phyloP scores from a whole-genome alignment of 2,329 filamentous ascomycete species.

The Ascosphaera apis region DNA sequence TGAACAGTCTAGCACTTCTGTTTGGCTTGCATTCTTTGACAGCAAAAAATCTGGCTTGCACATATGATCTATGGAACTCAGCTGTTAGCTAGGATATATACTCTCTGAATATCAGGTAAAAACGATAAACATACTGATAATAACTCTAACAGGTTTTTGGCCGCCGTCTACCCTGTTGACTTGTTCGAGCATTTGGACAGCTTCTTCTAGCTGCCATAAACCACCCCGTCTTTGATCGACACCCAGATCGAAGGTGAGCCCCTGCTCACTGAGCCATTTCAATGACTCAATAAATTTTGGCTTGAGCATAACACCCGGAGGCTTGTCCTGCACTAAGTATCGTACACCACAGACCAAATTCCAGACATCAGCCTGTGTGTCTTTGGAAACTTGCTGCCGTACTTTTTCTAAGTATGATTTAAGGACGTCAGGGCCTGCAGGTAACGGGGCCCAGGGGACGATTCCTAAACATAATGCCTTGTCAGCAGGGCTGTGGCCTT shows the following conservation, averaged over 20 bases:
- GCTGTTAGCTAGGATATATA: slow-evolving; percentile 6
- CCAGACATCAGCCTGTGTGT: slow-evolving; percentile 31
- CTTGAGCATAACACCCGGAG: slow-evolving; percentile 38
- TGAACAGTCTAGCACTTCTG: slow-evolving; percentile 17
- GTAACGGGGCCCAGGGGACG: slow-evolving; percentile 69
- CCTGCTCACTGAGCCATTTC: slow-evolving; percentile 38
- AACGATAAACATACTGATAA: slow-evolving; percentile 32
- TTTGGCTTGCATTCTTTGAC: slow-evolving; percentile 23
- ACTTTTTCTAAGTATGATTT: slow-evolving; percentile 41
- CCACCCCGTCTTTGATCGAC: slow-evolving; percentile 62
- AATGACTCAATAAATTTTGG: slow-evolving; percentile 41
- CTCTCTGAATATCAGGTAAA: too few species aligned
- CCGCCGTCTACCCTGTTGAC: slow-evolving; percentile 30
- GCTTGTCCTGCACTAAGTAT: slow-evolving; percentile 62
- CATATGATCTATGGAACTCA: slow-evolving; percentile 43
- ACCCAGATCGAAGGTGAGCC: slow-evolving; percentile 58
- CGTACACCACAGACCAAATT: slow-evolving; percentile 52
- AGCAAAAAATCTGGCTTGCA: slow-evolving; percentile 64
- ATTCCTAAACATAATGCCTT: slow-evolving; percentile 40
- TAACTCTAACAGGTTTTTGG: slow-evolving; percentile 31
- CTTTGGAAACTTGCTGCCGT: slow-evolving; percentile 30
- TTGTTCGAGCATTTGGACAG: slow-evolving; percentile 43
- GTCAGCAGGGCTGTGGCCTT: slow-evolving; percentile 33
- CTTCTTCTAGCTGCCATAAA: slow-evolving; percentile 47
- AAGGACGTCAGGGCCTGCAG: slow-evolving; percentile 37